Percentiles rank a stretch among this genome's conserved stretches.
Conservation (phyloP, 2,329 filamentous ascomycete genomes). For the Diaporthe citri region DNA sequence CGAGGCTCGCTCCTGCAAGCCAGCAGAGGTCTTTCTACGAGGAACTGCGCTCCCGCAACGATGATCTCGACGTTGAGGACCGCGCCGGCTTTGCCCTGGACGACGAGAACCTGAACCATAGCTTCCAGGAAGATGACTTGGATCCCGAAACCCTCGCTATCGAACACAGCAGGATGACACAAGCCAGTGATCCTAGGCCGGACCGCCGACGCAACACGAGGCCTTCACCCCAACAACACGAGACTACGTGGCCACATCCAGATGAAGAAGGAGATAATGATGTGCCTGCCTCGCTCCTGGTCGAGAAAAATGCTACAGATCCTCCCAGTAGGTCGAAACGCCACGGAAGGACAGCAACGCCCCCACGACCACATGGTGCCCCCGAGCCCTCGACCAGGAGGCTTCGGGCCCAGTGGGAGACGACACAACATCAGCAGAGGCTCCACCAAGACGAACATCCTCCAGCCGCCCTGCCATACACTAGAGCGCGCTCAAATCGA, state of each 20-base stretch:
- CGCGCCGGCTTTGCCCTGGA: conserved; percentile 60
- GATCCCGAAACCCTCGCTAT: conserved; percentile 57
- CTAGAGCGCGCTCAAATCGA: conserved; percentile 47
- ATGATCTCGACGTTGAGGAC: conserved; percentile 56
- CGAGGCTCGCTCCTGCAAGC: conserved; percentile 54
- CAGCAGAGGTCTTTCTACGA: conserved; percentile 63
- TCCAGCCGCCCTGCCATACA: conserved; percentile 40
- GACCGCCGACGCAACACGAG: conserved; percentile 40
- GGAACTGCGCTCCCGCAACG: conserved; percentile 57
- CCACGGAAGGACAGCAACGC: conserved; percentile 43
- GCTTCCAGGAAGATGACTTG: conserved; percentile 64
- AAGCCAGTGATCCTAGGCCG: conserved; percentile 24
- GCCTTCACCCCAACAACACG: conserved; percentile 1
- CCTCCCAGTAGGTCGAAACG: conserved; percentile 39
- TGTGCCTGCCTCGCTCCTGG: conserved; percentile 72
- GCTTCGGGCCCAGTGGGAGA: conserved; percentile 67
- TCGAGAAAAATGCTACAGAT: conserved; percentile 63
- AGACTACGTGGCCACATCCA: conserved; percentile 47
- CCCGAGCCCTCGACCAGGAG: conserved; percentile 59
- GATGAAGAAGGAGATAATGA: conserved; percentile 70
- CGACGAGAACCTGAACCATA: conserved; percentile 65
- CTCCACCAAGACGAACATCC: conserved; percentile 57
- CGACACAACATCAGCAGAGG: conserved; percentile 63
- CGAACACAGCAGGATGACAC: conserved; percentile 60
- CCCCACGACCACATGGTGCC: conserved; percentile 45